A percentile compares a stretch with the other conserved stretches of the same genome.
phyloP scores from a whole-genome alignment of 306 rosid genomes.

The Medicago lupulina region DNA sequence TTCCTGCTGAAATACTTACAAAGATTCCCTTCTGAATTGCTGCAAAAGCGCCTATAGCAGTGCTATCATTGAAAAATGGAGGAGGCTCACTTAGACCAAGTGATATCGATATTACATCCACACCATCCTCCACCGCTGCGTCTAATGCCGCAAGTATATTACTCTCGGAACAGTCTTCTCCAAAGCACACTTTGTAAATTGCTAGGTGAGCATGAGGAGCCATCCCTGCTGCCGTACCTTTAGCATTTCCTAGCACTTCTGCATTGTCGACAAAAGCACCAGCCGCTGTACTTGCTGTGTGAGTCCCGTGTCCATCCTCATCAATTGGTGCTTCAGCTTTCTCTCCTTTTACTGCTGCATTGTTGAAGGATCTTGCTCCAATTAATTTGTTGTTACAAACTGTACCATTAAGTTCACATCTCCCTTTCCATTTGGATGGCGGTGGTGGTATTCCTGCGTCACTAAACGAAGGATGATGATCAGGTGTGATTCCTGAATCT shows the following conservation, averaged over 20 bases:
- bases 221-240: constrained; percentile 76
- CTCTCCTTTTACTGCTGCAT: constrained; percentile 35
- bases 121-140: constrained; percentile 64
- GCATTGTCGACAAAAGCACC: constrained; percentile 57
- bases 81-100: constrained; percentile 44
- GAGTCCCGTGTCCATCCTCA: constrained; percentile 60
- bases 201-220: constrained; percentile 81
- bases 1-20: constrained; percentile 76
- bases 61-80: constrained; percentile 59
- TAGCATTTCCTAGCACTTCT: constrained; percentile 64
- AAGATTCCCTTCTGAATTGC: constrained; percentile 76
- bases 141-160: constrained; percentile 53
- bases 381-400: constrained; percentile 75
- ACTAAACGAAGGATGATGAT: constrained; percentile 70
- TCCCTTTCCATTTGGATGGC: constrained; percentile 82
- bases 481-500: constrained; percentile 65
- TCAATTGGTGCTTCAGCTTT: constrained; percentile 44
- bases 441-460: constrained; percentile 74
- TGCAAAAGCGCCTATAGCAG: constrained; percentile 69
- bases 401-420: constrained; percentile 56
- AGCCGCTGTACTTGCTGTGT: constrained; percentile 57
- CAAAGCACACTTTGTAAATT: constrained; percentile 55
- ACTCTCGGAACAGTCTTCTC: constrained; percentile 50
- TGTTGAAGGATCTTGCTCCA: constrained; percentile 66
- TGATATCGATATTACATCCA: constrained; percentile 75